Conservation (phyloP, 306 rosid species). For the Hylodesmum podocarpum region DNA sequence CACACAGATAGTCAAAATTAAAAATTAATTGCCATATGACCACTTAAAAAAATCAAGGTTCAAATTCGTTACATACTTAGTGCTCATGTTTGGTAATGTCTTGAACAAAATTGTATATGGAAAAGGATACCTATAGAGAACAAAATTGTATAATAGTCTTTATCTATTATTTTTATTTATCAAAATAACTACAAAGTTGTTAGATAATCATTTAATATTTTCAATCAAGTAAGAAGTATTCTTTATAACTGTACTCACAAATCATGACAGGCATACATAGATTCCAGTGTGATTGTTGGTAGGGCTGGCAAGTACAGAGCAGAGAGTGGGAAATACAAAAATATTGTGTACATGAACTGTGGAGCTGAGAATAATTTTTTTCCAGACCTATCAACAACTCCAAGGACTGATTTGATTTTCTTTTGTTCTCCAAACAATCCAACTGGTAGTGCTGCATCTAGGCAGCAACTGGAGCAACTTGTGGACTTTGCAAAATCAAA, state of each 20-base stretch:
- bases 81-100: too few relatives aligned
- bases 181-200: too few relatives aligned
- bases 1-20: not conserved
- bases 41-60: too few relatives aligned
- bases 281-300: not conserved
- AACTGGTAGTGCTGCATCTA: not conserved
- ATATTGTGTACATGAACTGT: not conserved
- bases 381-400: not conserved
- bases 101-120: too few relatives aligned
- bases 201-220: not conserved
- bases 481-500: conserved; percentile 6
- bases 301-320: not conserved
- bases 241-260: not conserved
- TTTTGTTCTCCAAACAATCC: conserved; percentile 15
- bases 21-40: too few relatives aligned
- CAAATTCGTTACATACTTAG: too few relatives aligned
- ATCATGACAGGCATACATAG: not conserved
- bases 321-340: not conserved
- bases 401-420: not conserved
- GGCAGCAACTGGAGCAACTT: conserved; percentile 3
- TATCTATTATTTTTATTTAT: too few relatives aligned
- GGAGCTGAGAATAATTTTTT: not conserved
- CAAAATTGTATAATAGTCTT: too few relatives aligned
- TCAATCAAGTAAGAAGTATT: not conserved
- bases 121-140: too few relatives aligned